These are phyloP conservation scores for Debaryomyces robertsiae DNA, from an alignment of 1,139 yeast genomes.

Conservation along the genomic window DNA sequence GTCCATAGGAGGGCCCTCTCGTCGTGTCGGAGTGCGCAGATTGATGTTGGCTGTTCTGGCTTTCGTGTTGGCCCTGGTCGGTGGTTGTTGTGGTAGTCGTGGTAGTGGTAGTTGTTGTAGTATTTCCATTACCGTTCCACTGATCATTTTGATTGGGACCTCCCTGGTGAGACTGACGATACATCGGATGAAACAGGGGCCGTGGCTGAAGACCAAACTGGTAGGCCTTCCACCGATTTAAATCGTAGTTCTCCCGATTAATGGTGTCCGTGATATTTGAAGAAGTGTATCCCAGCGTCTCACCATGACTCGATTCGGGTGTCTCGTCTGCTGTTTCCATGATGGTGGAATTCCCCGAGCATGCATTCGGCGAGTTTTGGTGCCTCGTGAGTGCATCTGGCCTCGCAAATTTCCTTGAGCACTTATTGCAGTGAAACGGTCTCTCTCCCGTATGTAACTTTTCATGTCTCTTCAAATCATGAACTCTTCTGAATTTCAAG, in stretches of 20 bases:
- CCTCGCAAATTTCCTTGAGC: constrained; percentile 71
- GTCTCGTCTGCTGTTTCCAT: background rate
- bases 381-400: constrained; percentile 77
- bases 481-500: constrained; percentile 66
- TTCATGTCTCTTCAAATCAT: constrained; percentile 75
- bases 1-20: background rate
- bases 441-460: constrained; percentile 77
- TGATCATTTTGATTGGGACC: constrained; percentile 8
- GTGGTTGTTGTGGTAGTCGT: constrained; percentile 7
- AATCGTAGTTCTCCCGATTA: constrained; percentile 17
- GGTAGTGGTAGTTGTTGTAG: constrained; percentile 17
- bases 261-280: constrained; percentile 10
- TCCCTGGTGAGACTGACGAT: constrained; percentile 10
- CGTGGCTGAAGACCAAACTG: constrained; percentile 12
- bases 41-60: constrained; percentile 10
- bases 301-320: background rate
- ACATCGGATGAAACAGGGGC: constrained; percentile 14
- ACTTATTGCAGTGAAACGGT: constrained; percentile 62
- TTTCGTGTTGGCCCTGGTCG: background rate
- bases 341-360: constrained; percentile 23
- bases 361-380: constrained; percentile 50
- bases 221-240: constrained; percentile 18
- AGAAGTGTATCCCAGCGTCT: constrained; percentile 2
- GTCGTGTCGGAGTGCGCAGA: constrained; percentile 9
- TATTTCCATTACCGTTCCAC: constrained; percentile 16